Conservation (phyloP, 2,329 filamentous ascomycete genomes). For the Fusarium torulosum region DNA sequence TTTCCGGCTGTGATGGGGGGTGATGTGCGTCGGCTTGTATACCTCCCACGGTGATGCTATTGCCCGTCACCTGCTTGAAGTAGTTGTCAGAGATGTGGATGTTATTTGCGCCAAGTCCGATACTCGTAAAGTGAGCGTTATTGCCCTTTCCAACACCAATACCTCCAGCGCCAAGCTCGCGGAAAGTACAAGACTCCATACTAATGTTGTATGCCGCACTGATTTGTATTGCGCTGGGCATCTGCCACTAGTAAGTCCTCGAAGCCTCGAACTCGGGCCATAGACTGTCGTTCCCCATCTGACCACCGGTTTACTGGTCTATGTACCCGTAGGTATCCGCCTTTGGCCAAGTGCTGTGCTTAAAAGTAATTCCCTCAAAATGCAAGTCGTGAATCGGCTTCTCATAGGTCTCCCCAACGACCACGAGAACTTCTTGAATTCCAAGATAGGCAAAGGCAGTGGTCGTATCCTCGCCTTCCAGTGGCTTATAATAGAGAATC, state of each 20-base stretch:
- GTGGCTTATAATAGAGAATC: not conserved
- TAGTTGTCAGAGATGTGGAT: not conserved
- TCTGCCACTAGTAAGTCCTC: conserved; percentile 17
- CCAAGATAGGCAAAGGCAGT: not conserved
- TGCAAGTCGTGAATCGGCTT: not conserved
- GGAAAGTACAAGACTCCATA: conserved; percentile 3
- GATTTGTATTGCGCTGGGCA: conserved; percentile 7
- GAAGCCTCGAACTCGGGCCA: conserved; percentile 8
- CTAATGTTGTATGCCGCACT: conserved; percentile 6
- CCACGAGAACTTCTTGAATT: not conserved
- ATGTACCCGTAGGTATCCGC: conserved; percentile 1
- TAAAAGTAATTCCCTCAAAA: not conserved
- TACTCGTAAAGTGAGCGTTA: not conserved
- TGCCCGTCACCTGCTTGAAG: conserved; percentile 14
- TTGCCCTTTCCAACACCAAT: conserved; percentile 5
- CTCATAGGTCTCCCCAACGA: not conserved
- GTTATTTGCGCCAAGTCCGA: not conserved
- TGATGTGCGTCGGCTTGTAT: conserved; percentile 18
- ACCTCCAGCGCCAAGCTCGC: conserved; percentile 12
- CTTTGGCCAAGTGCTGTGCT: conserved; percentile 8
- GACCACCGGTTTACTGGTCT: conserved; percentile 7
- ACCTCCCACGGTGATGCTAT: conserved; percentile 7
- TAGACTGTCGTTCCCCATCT: conserved; percentile 10
- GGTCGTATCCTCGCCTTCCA: not conserved
- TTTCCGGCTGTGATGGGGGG: not conserved